Evolutionary conservation across 306 rosid genomes (phyloP), one percentile per base, ranked within the genome.

Genomic region (Lablab purpureus): DNA sequence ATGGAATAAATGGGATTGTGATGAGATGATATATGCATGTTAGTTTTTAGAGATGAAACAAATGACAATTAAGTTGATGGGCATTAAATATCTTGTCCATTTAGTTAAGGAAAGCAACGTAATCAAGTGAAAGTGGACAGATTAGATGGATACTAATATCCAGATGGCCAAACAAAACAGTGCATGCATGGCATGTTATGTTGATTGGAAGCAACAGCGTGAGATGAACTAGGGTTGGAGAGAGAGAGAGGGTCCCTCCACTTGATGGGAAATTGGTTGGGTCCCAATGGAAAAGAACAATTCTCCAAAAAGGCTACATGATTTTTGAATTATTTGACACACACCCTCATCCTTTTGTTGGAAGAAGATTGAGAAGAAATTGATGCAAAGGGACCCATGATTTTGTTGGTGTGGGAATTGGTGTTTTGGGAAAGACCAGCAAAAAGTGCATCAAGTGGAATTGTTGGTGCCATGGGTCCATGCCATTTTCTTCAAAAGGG

Each of bases 381-480:
- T 8, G 46, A 86, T 81, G 90, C 64, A 59, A 47, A 67, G 65
- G 96, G 98, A 4, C 93, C 98, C 93, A 76, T 82, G 82, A 83
- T 82, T 14, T 83, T 82, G 49, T 59, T 71, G 36, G 67, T 79
- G 74, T 76, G 84, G 80, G 86, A 82, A 75, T 70, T 56, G 4
- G 2, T 91, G 98, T 85, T 62, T 58, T 60, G 83, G 28, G 70
- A 94, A 94, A 89, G 98, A 81, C 83, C 77, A 82, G 13, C 98
- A 91, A 84, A 91, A 94, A 91, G 97, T 86, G 90, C 84, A 62
- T 52, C 88, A 76, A 88, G 90, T 89, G 91, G 93, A 84, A 84
- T 84, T 86, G 86, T 84, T 81, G 83, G 84, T 81, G 89, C 79
- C 52, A 80, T 85, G 80, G 87, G 88, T 65, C 88, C 89, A 82